These are phyloP conservation scores for Monilinia polystroma DNA, from an alignment of 2,329 filamentous ascomycete genomes.

Conservation along the genomic window DNA sequence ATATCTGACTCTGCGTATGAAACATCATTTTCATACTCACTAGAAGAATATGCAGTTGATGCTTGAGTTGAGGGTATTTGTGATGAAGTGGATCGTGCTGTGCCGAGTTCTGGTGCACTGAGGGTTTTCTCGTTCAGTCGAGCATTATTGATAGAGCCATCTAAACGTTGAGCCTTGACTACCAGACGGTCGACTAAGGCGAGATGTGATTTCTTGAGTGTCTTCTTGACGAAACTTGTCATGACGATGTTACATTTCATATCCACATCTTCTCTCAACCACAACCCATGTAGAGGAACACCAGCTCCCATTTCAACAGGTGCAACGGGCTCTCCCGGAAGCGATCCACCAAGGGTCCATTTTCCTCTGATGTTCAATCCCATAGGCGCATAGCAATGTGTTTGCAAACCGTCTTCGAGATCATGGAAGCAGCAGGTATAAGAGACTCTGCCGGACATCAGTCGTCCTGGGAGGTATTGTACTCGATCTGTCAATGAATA, in stretches of 20 bases:
- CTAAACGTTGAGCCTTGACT: constrained; percentile 47
- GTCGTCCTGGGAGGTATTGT: constrained; percentile 65
- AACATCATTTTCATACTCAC: constrained; percentile 24
- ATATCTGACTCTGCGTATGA: constrained; percentile 1
- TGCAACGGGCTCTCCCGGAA: constrained; percentile 67
- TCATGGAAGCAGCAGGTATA: constrained; percentile 83
- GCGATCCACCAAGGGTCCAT: constrained; percentile 72
- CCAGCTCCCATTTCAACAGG: constrained; percentile 65
- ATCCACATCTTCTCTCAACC: constrained; percentile 81
- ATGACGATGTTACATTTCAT: constrained; percentile 78
- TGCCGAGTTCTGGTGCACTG: neutral
- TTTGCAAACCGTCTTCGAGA: constrained; percentile 69
- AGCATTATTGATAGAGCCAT: constrained; percentile 29
- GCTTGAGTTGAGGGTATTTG: constrained; percentile 8
- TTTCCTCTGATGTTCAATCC: constrained; percentile 76
- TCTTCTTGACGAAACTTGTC: constrained; percentile 76
- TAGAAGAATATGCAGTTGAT: constrained; percentile 21
- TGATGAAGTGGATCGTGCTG: neutral
- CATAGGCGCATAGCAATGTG: constrained; percentile 79
- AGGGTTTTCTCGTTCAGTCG: constrained; percentile 21
- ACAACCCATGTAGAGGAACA: constrained; percentile 67
- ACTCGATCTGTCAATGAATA: constrained; percentile 78
- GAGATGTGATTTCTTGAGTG: constrained; percentile 72
- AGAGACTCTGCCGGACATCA: constrained; percentile 64
- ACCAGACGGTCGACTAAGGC: constrained; percentile 66